phyloP scores from a whole-genome alignment of 2,329 filamentous ascomycete genomes.

The Pseudocercospora ulei region DNA sequence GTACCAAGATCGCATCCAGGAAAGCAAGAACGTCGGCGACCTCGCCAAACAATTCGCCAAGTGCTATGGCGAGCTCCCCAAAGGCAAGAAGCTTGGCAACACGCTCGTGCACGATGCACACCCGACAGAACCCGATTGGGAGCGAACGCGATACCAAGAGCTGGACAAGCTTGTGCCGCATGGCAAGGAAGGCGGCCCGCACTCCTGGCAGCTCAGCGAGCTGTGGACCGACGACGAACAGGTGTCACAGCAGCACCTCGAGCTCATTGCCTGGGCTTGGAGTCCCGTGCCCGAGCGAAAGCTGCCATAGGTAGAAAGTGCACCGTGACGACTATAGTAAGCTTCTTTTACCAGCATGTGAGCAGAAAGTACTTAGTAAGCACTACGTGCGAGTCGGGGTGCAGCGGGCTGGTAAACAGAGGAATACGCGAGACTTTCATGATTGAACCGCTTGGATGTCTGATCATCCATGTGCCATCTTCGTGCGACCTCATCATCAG shows the following conservation, averaged over 20 bases:
- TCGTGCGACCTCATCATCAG: too few species aligned
- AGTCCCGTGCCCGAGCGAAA: constrained; percentile 27
- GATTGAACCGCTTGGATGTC: too few species aligned
- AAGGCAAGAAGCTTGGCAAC: constrained; percentile 29
- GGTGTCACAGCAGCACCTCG: constrained; percentile 22
- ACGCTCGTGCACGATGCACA: constrained; percentile 28
- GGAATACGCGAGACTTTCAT: too few species aligned
- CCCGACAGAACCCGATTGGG: constrained; percentile 29
- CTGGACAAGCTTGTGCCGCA: constrained; percentile 23
- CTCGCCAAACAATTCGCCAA: constrained; percentile 24
- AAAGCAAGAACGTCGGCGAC: constrained; percentile 13
- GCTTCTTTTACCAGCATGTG: background rate
- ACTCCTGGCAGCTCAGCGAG: constrained; percentile 21
- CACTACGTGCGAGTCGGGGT: too few species aligned
- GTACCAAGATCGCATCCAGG: constrained; percentile 21
- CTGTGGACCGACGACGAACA: constrained; percentile 25
- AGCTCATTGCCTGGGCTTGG: constrained; percentile 30
- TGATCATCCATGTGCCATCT: too few species aligned
- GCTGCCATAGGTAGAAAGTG: constrained; percentile 9
- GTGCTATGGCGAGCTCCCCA: constrained; percentile 24
- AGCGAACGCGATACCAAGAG: constrained; percentile 25
- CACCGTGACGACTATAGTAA: background rate
- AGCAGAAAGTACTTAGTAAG: too few species aligned
- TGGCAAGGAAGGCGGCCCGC: constrained; percentile 20
- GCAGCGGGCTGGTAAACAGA: too few species aligned